A percentile compares a stretch with the other conserved stretches of the same genome.
Evolutionary conservation across 2,329 filamentous ascomycete genomes (phyloP).

Genomic region (Plectosphaerella cucumerina): DNA sequence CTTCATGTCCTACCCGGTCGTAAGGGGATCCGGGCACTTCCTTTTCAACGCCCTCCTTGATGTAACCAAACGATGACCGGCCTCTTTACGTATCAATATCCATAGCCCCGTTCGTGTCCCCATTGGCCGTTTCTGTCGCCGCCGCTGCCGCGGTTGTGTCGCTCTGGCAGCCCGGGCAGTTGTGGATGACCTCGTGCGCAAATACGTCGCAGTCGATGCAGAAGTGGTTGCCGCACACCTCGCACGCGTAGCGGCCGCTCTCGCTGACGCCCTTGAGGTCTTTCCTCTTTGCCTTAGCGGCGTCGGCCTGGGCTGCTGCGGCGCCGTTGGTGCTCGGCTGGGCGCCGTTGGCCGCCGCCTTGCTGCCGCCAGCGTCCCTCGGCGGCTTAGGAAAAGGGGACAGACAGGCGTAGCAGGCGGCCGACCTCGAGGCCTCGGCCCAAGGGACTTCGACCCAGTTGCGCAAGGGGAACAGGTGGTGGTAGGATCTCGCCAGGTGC

Average conservation of each 20-base stretch:
- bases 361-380: conserved; percentile 12
- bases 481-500: conserved; percentile 87
- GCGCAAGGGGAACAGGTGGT: conserved; percentile 83
- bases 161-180: conserved; percentile 85
- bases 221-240: conserved; percentile 84
- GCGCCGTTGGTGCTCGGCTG: neutral
- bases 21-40: too few species aligned
- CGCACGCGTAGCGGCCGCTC: conserved; percentile 83
- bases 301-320: conserved; percentile 12
- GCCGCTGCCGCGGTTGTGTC: conserved; percentile 30
- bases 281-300: conserved; percentile 11
- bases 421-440: conserved; percentile 59
- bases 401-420: conserved; percentile 75
- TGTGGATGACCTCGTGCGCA: conserved; percentile 89
- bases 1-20: too few species aligned
- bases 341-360: conserved; percentile 8
- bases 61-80: too few species aligned
- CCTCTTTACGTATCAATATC: conserved; percentile 30
- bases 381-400: conserved; percentile 59
- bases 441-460: conserved; percentile 92
- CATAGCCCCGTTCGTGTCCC: conserved; percentile 36
- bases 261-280: conserved; percentile 68
- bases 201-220: conserved; percentile 98
- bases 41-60: too few species aligned
- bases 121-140: conserved; percentile 27